These are phyloP conservation scores for Candida fluviatilis DNA, from an alignment of 805 yeast species.

Conservation along the genomic window DNA sequence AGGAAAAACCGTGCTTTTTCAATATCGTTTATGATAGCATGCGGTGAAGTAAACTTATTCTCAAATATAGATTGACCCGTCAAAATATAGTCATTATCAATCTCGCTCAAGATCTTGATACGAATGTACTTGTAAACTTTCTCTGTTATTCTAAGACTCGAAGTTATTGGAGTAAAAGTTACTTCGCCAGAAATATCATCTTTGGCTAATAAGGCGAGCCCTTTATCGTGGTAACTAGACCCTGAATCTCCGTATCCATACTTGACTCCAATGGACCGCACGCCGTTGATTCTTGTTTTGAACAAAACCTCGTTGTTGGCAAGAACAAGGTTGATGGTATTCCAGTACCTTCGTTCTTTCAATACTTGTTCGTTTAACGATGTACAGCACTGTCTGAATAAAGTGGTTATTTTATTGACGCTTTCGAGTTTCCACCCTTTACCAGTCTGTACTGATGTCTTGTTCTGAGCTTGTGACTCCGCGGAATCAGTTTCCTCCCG, in stretches of 20 bases:
- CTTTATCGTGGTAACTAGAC: constrained; percentile 67
- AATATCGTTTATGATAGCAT: constrained; percentile 47
- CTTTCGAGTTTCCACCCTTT: constrained; percentile 86
- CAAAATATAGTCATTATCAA: constrained; percentile 49
- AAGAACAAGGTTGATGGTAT: constrained; percentile 40
- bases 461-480: constrained; percentile 21
- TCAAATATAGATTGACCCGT: constrained; percentile 53
- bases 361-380: constrained; percentile 50
- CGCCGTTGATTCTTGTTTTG: constrained; percentile 46
- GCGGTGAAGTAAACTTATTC: constrained; percentile 4
- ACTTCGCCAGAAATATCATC: constrained; percentile 32
- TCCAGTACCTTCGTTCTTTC: constrained; percentile 70
- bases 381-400: constrained; percentile 48
- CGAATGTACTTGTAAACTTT: constrained; percentile 47
- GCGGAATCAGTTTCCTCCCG: constrained; percentile 13
- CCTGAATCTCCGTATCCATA: constrained; percentile 94
- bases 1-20: constrained; percentile 65
- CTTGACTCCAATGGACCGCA: constrained; percentile 68
- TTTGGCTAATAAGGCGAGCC: constrained; percentile 67
- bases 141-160: constrained; percentile 29
- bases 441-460: constrained; percentile 40
- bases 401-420: constrained; percentile 48
- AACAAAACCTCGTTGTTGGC: constrained; percentile 58
- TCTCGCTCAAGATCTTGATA: constrained; percentile 54
- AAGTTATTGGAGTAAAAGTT: constrained; percentile 27